Percentiles rank a stretch among this genome's conserved stretches.
phyloP scores from a whole-genome alignment of 2,329 filamentous ascomycete genomes.

The Colletotrichum gloeosporioides region DNA sequence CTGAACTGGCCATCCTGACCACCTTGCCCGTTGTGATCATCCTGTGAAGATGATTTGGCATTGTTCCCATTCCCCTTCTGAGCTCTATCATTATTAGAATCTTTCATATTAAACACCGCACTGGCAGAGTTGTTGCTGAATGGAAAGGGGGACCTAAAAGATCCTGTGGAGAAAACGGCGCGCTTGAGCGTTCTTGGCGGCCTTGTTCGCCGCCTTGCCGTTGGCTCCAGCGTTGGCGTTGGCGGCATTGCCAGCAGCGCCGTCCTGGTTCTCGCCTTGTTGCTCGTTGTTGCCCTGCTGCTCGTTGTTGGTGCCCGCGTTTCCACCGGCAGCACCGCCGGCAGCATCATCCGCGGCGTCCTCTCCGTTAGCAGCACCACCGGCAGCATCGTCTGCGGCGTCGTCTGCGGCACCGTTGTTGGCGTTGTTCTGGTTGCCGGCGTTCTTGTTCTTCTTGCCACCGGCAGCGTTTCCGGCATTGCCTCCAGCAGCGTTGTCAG shows the following conservation, averaged over 20 bases:
- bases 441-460: background rate
- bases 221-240: background rate
- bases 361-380: background rate
- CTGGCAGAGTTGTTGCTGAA: background rate
- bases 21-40: background rate
- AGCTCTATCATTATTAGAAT: background rate
- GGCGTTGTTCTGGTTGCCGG: background rate
- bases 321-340: background rate
- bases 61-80: background rate
- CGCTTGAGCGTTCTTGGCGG: background rate
- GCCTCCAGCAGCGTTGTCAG: too few species aligned
- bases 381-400: background rate
- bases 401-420: background rate
- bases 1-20: background rate
- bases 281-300: background rate
- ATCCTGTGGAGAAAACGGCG: background rate
- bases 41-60: background rate
- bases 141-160: background rate
- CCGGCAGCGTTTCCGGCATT: background rate
- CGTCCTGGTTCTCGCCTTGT: background rate
- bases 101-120: background rate
- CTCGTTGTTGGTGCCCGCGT: background rate
- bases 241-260: background rate
- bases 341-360: background rate
- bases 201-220: background rate